Base-by-base conservation (phyloP, 1,139 yeast genomes). In the Geotrichum histeridarum region DNA sequence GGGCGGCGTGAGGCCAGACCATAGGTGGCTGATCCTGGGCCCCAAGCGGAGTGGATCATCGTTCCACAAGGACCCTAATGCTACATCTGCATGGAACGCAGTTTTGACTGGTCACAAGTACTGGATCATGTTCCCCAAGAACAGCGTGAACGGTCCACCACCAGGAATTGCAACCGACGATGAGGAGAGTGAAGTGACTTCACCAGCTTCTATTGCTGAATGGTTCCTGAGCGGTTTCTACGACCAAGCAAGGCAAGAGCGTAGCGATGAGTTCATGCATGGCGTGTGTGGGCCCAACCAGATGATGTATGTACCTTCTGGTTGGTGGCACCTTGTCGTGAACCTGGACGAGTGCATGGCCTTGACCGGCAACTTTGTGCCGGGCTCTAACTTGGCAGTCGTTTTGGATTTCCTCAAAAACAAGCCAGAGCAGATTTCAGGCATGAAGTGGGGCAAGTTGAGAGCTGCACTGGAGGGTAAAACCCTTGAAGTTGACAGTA, bases 291-390 rank as follows among this genome's bases (percentile, higher is more conserved):
- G 82, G 61, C 86, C 91, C 0, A 93, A 93, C 5, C 95, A 90
- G 67, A 84, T 89, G 60, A 79, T 89, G 78, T 82, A 86, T 66
- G 97, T 90, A 4, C 97, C 97, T 1, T 78, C 91, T 18, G 95
- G 95, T 0, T 90, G 97, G 97, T 90, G 97, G 97, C 97, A 90
- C 72, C 75, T 83, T 42, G 97, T 90, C 30, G 86, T 89, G 27
- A 90, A 90, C 64, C 66, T 90, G 30, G 89, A 85, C 58, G 91
- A 86, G 63, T 84, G 86, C 42, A 91, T 96, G 0, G 73, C 73
- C 37, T 71, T 89, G 63, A 90, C 97, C 0, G 95, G 88, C 61
- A 90, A 90, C 66, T 90, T 89, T 69, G 93, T 88, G 5, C 95
- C 96, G 0, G 79, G 81, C 53, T 72, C 86, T 31, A 74, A 80